phyloP scores from a whole-genome alignment of 805 yeast species.

The Candida methanosorbosa region DNA sequence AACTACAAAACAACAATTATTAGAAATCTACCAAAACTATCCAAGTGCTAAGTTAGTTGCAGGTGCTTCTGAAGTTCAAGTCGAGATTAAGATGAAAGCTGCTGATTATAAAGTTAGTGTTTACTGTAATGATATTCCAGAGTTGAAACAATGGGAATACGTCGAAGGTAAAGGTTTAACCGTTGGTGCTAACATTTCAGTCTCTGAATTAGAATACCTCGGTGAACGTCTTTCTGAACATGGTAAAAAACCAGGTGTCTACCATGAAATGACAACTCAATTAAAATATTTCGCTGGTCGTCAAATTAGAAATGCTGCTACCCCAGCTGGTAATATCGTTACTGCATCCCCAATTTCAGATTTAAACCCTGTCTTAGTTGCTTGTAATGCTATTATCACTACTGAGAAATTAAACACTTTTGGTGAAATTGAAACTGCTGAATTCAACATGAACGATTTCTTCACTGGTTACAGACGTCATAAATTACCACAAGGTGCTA shows the following conservation, averaged over 20 bases:
- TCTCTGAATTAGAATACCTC: constrained; percentile 29
- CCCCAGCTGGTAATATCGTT: constrained; percentile 40
- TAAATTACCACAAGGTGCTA: constrained; percentile 24
- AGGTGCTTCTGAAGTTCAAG: constrained; percentile 41
- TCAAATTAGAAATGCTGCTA: constrained; percentile 40
- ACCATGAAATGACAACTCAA: constrained; percentile 28
- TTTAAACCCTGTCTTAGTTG: constrained; percentile 35
- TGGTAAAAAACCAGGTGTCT: constrained; percentile 19
- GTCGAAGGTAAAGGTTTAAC: constrained; percentile 31
- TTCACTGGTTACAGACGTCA: constrained; percentile 36
- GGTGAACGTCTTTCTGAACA: constrained; percentile 21
- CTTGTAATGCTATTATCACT: constrained; percentile 30
- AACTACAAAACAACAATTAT: constrained; percentile 27
- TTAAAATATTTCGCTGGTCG: constrained; percentile 39
- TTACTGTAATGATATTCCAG: constrained; percentile 34
- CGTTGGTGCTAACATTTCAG: constrained; percentile 33
- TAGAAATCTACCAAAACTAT: constrained; percentile 23
- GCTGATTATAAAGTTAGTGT: constrained; percentile 31
- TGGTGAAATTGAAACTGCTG: constrained; percentile 15
- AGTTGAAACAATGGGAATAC: constrained; percentile 26
- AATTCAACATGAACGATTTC: constrained; percentile 28
- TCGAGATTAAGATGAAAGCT: constrained; percentile 34
- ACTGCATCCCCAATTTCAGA: constrained; percentile 44
- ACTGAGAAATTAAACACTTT: constrained; percentile 22
- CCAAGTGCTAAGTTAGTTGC: constrained; percentile 33